These are phyloP conservation scores for Xylaria sp. DNA, from an alignment of 495 filamentous ascomycete species.

Conservation along the genomic window DNA sequence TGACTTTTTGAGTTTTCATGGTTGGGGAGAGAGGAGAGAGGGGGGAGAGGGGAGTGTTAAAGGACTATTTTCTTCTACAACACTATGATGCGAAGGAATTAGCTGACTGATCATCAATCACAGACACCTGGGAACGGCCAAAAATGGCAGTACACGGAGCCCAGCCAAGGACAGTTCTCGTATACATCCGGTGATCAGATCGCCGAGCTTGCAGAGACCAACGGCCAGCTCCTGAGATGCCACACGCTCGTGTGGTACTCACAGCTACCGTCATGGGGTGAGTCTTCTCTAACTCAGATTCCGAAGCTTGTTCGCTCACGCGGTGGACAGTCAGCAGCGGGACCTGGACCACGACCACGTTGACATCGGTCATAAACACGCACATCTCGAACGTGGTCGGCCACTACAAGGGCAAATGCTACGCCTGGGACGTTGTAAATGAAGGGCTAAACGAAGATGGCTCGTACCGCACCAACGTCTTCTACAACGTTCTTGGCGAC, in stretches of 20 bases:
- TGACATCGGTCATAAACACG: conserved; percentile 58
- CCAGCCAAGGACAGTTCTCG: conserved; percentile 53
- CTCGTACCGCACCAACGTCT: conserved; percentile 61
- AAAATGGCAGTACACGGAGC: conserved; percentile 60
- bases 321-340: conserved; percentile 40
- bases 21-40: neutral
- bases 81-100: neutral
- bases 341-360: conserved; percentile 59
- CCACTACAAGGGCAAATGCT: conserved; percentile 58
- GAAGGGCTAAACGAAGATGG: conserved; percentile 75
- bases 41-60: neutral
- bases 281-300: conserved; percentile 18
- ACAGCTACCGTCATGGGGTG: conserved; percentile 64
- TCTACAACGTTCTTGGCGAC: conserved; percentile 63
- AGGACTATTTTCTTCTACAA: neutral
- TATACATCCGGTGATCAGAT: conserved; percentile 59
- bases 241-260: conserved; percentile 69
- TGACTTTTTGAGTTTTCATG: neutral
- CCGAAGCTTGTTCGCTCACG: neutral
- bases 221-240: conserved; percentile 62
- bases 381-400: conserved; percentile 59
- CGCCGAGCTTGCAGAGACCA: conserved; percentile 56
- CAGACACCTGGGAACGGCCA: conserved; percentile 63
- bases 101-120: neutral
- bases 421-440: conserved; percentile 69